Evolutionary conservation across 768 basidiomycete species (phyloP).

Genomic region (Tylopilus sp.): DNA sequence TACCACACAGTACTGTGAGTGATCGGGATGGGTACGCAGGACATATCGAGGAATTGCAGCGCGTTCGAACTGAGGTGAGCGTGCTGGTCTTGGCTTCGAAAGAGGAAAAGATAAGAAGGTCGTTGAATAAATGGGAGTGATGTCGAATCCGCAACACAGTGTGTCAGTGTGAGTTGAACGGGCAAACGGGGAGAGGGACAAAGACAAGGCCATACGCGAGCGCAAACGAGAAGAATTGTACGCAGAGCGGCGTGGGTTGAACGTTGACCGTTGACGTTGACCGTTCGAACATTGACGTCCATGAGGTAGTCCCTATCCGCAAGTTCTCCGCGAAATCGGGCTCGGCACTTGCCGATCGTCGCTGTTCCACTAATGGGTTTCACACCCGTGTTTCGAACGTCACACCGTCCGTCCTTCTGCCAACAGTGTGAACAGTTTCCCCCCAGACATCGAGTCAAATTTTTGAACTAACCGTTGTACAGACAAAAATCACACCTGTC

Average conservation of each 20-base stretch:
- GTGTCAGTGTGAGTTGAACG: conserved; percentile 21
- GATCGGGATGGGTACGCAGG: conserved; percentile 39
- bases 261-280: too few relatives aligned
- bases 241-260: too few relatives aligned
- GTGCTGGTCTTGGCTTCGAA: conserved; percentile 42
- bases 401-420: too few relatives aligned
- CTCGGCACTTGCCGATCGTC: too few relatives aligned
- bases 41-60: conserved; percentile 55
- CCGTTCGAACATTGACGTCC: neutral
- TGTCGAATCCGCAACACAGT: conserved; percentile 20
- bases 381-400: too few relatives aligned
- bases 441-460: too few relatives aligned
- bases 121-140: conserved; percentile 35
- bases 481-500: too few relatives aligned
- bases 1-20: conserved; percentile 33
- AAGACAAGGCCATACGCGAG: conserved; percentile 23
- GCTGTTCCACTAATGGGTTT: too few relatives aligned
- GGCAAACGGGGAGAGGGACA: conserved; percentile 17
- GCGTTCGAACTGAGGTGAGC: conserved; percentile 54
- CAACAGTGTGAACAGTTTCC: too few relatives aligned
- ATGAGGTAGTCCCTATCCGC: neutral
- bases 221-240: conserved; percentile 10
- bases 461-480: too few relatives aligned
- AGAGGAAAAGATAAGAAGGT: conserved; percentile 39
- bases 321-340: too few relatives aligned